Percentiles rank a stretch among this genome's conserved stretches.
phyloP scores from a whole-genome alignment of 2,329 filamentous ascomycete species.

The Calonectria honghensis region DNA sequence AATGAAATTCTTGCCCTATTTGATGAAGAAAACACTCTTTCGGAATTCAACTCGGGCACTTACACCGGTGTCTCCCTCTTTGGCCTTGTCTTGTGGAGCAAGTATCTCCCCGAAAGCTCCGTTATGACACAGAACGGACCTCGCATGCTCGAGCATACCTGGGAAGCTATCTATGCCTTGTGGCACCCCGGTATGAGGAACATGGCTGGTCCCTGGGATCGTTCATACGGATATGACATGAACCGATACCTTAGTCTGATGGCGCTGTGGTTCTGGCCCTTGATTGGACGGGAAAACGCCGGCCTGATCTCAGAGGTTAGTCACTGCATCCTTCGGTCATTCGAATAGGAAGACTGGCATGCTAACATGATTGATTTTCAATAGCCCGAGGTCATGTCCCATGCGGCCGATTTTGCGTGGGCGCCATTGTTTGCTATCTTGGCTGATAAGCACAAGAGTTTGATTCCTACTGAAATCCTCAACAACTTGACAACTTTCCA shows the following conservation, averaged over 20 bases:
- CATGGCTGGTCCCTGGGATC: slow-evolving; percentile 79
- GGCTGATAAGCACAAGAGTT: slow-evolving; percentile 67
- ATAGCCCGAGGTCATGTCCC: slow-evolving; percentile 72
- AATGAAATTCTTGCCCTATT: slow-evolving; percentile 75
- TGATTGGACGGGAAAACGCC: slow-evolving; percentile 69
- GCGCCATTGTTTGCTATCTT: slow-evolving; percentile 74
- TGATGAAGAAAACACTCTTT: slow-evolving; percentile 72
- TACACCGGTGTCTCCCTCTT: slow-evolving; percentile 78
- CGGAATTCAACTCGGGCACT: slow-evolving; percentile 78
- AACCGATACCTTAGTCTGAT: slow-evolving; percentile 76
- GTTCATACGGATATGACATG: slow-evolving; percentile 79
- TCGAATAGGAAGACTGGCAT: background rate
- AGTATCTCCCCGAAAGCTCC: slow-evolving; percentile 73
- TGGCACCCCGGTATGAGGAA: slow-evolving; percentile 77
- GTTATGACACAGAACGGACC: slow-evolving; percentile 71
- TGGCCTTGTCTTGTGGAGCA: slow-evolving; percentile 75
- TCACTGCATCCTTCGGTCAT: background rate
- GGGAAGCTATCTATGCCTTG: slow-evolving; percentile 70
- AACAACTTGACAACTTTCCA: slow-evolving; percentile 67
- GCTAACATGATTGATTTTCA: background rate
- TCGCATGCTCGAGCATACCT: slow-evolving; percentile 71
- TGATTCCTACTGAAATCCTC: slow-evolving; percentile 66
- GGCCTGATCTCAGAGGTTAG: slow-evolving; percentile 59
- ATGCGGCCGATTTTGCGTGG: slow-evolving; percentile 76
- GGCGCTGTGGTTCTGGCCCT: slow-evolving; percentile 75